Base-by-base conservation (phyloP, 2,329 filamentous ascomycete genomes). In the Exophiala dermatitidis region DNA sequence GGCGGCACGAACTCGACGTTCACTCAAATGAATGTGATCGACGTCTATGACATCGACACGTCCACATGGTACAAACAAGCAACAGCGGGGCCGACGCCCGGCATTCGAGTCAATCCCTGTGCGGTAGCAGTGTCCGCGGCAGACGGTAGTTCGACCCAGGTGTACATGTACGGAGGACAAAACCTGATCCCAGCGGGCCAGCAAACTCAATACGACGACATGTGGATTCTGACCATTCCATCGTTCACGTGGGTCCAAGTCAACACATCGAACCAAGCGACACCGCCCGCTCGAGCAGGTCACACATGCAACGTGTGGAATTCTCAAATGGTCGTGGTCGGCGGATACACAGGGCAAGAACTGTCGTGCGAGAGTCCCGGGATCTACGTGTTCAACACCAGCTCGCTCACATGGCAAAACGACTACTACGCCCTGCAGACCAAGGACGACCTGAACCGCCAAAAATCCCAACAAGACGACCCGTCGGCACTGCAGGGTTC, bases 161-260 rank as follows among this genome's bases (percentile, higher is more conserved):
- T 90, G 42, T 88, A 90, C 69, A 78, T 90, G 71, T 90, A 85
- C 64, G 86, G 85, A 8, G 86, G 86, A 0, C 86, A 90, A 65
- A 86, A 86, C 59, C 73, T 90, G 1, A 74, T 80, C 29, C 85
- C 86, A 0, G 78, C 75, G 54, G 82, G 70, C 10, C 63, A 72
- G 5, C 79, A 82, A 61, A 76, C 67, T 0, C 77, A 82, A 59
- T 90, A 85, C 64, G 78, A 82, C 29, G 84, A 90, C 63, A 81
- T 86, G 73, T 93, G 86, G 86, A 84, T 90, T 26, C 73, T 93
- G 8, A 88, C 86, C 0, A 71, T 94, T 4, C 88, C 88, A 0
- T 84, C 84, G 0, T 94, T 94, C 66, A 87, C 81, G 3, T 93
- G 88, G 88, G 85, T 85, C 49, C 72, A 81, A 63, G 83, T 86